A percentile compares a stretch with the other conserved stretches of the same genome.
Evolutionary conservation across 2,329 filamentous ascomycete species (phyloP).

Genomic region (Tolypocladium sp.): DNA sequence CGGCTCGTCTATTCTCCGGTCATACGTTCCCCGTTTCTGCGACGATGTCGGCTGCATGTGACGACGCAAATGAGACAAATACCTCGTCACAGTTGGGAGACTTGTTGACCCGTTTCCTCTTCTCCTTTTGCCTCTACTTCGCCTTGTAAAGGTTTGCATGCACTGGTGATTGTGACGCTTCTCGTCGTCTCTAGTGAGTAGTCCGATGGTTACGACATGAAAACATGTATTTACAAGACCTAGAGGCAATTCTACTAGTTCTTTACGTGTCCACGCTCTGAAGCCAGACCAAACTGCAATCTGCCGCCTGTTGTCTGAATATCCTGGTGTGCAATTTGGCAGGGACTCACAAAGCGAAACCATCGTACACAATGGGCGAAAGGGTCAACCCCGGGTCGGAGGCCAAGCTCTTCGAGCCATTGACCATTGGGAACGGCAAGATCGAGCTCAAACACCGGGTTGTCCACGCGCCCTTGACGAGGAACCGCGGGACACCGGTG

Average conservation of each 20-base stretch:
- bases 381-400: background rate
- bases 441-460: constrained; percentile 41
- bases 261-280: background rate
- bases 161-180: background rate
- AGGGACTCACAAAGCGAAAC: background rate
- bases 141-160: background rate
- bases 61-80: background rate
- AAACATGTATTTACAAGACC: background rate
- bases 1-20: background rate
- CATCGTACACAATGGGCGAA: background rate
- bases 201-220: background rate
- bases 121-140: background rate
- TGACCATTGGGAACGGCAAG: constrained; percentile 29
- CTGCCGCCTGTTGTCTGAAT: background rate
- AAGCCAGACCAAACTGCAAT: background rate
- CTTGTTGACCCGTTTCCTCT: background rate
- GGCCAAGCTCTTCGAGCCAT: constrained; percentile 21
- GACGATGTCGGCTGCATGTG: background rate
- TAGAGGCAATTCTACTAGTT: background rate
- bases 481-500: constrained; percentile 39
- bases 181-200: background rate
- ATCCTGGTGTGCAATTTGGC: background rate
- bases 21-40: background rate
- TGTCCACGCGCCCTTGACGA: constrained; percentile 44
- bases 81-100: background rate